phyloP scores from a whole-genome alignment of 1,284 basidiomycete genomes.

The Boletellus dicymbophilus region DNA sequence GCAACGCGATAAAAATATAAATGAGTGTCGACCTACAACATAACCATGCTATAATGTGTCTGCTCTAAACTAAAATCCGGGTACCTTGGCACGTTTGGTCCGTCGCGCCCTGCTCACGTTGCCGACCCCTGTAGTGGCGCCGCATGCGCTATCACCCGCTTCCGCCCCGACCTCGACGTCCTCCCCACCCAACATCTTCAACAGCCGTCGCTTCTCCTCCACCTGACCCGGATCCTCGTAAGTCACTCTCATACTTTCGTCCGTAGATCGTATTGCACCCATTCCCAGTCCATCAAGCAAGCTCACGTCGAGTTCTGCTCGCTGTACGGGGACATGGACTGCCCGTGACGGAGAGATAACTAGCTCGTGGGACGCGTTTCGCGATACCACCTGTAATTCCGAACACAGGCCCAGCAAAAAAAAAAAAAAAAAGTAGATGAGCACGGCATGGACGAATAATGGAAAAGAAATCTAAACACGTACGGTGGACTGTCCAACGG shows the following conservation, averaged over 20 bases:
- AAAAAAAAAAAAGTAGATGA: background rate
- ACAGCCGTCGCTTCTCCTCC: conserved; percentile 53
- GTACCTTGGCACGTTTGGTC: conserved; percentile 14
- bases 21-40: background rate
- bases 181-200: conserved; percentile 34
- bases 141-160: background rate
- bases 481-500: conserved; percentile 46
- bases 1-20: no score
- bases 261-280: conserved; percentile 19
- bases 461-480: conserved; percentile 5
- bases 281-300: conserved; percentile 25
- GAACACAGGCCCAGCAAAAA: no score
- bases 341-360: conserved; percentile 17
- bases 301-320: conserved; percentile 30
- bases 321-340: conserved; percentile 4
- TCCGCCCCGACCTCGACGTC: conserved; percentile 2
- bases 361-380: conserved; percentile 36
- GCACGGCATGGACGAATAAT: no score
- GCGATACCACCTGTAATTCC: conserved; percentile 36
- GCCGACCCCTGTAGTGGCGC: background rate
- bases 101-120: conserved; percentile 10
- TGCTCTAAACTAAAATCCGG: conserved; percentile 8
- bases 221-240: conserved; percentile 69
- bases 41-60: background rate
- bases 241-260: conserved; percentile 54